Percentiles rank a stretch among this genome's conserved stretches.
These are phyloP conservation scores for Paracoccidioides lutzii DNA, from an alignment of 2,329 filamentous ascomycete species.

Conservation along the genomic window DNA sequence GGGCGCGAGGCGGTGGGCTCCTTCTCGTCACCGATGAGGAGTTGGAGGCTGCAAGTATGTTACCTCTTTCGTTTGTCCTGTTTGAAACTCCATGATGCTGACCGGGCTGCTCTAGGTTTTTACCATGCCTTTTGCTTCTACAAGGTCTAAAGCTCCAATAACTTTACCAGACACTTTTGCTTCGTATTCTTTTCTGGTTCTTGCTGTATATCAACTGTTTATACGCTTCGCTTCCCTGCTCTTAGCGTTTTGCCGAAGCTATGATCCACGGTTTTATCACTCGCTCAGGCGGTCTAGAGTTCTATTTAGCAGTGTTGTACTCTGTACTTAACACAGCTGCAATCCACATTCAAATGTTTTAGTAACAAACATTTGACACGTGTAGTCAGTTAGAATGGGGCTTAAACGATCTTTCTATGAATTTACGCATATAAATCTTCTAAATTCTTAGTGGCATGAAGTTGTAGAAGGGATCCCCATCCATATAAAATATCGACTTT, in stretches of 20 bases:
- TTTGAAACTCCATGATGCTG: not conserved
- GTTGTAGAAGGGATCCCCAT: too few relatives aligned
- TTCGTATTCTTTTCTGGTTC: not conserved
- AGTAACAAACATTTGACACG: too few relatives aligned
- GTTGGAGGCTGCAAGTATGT: slow-evolving; percentile 67
- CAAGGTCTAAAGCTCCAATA: slow-evolving; percentile 52
- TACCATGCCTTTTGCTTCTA: slow-evolving; percentile 97
- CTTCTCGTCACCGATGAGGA: slow-evolving; percentile 71
- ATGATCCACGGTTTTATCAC: too few relatives aligned
- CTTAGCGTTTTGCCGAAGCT: not conserved
- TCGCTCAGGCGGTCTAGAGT: too few relatives aligned
- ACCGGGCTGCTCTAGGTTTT: slow-evolving; percentile 41
- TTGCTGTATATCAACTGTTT: not conserved
- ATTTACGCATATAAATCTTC: too few relatives aligned
- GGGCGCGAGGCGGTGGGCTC: slow-evolving; percentile 52
- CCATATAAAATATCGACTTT: too few relatives aligned
- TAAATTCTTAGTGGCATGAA: too few relatives aligned
- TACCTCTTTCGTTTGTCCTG: not conserved
- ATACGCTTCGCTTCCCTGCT: not conserved
- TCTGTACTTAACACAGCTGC: too few relatives aligned
- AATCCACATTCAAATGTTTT: too few relatives aligned
- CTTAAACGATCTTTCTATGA: too few relatives aligned
- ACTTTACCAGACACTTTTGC: not conserved
- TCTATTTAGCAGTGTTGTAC: too few relatives aligned
- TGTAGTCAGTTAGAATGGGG: too few relatives aligned